A percentile compares a stretch with the other conserved stretches of the same genome.
phyloP scores from a whole-genome alignment of 75 land plant species.

The Isoetes taiwanensis region DNA sequence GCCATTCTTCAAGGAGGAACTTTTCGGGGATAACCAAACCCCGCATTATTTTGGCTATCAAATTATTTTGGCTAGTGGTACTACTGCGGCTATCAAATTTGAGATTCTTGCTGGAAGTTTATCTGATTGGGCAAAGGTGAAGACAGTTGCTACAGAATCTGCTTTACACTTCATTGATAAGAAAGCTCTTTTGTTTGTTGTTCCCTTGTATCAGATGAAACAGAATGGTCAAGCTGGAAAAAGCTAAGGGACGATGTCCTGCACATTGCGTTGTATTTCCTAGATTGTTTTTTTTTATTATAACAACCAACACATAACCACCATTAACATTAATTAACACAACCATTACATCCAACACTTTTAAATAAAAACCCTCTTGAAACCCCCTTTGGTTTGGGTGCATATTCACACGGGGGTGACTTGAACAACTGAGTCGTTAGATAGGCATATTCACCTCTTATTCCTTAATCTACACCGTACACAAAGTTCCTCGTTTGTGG shows the following conservation, averaged over 20 bases:
- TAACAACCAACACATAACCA: no score
- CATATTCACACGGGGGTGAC: no score
- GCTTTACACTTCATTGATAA: slow-evolving; percentile 73
- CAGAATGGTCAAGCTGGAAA: slow-evolving; percentile 86
- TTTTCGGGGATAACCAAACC: slow-evolving; percentile 33
- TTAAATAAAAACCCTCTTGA: no score
- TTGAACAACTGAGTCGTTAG: no score
- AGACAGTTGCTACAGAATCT: slow-evolving; percentile 66
- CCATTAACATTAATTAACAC: no score
- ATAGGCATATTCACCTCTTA: no score
- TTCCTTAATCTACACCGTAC: no score
- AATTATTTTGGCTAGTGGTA: slow-evolving; percentile 77
- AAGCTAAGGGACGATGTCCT: slow-evolving; percentile 75
- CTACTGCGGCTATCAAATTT: slow-evolving; percentile 90
- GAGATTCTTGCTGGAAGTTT: slow-evolving; percentile 63
- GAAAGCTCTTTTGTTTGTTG: slow-evolving; percentile 42
- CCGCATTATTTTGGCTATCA: slow-evolving; percentile 62
- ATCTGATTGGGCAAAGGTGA: slow-evolving; percentile 86
- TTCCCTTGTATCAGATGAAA: slow-evolving; percentile 70
- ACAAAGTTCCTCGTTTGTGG: no score
- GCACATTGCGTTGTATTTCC: slow-evolving; percentile 87
- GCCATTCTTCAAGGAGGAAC: no score
- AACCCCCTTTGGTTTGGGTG: no score
- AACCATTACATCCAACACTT: no score
- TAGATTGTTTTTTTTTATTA: no score